Conservation (phyloP, 352 stramenopile genomes). For the Thraustochytrium striatum region DNA sequence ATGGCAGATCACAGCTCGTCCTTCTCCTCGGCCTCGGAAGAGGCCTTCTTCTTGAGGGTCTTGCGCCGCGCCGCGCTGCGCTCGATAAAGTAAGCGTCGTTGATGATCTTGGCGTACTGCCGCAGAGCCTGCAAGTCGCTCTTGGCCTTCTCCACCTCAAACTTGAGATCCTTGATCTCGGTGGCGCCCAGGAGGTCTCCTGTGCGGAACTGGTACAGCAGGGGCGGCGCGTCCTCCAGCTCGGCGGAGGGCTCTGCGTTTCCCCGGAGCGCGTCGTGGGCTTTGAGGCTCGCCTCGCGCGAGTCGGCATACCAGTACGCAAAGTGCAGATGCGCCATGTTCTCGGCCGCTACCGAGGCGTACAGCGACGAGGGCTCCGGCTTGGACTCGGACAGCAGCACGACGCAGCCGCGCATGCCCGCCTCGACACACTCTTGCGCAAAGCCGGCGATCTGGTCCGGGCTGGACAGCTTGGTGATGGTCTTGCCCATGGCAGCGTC, state of each 20-base stretch:
- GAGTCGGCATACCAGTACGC: conserved; percentile 12
- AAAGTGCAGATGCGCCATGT: conserved; percentile 20
- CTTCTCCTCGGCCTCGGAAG: neutral
- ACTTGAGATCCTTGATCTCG: neutral
- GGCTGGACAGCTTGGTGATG: neutral
- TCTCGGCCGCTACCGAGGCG: neutral
- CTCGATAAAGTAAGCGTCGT: conserved; percentile 26
- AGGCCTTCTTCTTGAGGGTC: neutral
- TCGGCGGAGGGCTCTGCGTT: neutral
- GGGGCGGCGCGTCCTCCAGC: neutral
- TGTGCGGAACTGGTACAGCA: conserved; percentile 12
- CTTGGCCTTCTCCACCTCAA: conserved; percentile 9
- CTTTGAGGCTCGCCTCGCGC: neutral
- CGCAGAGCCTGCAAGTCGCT: conserved; percentile 9
- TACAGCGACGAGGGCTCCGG: neutral
- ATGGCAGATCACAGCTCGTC: neutral
- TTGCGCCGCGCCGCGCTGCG: conserved; percentile 8
- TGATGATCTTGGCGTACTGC: conserved; percentile 11
- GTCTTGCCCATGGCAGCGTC: neutral
- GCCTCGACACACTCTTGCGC: neutral
- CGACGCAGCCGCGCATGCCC: neutral
- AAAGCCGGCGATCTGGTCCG: neutral
- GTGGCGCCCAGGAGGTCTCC: neutral
- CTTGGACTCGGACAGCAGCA: conserved; percentile 4
- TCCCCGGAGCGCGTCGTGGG: neutral